Evolutionary conservation across 1,284 basidiomycete genomes (phyloP).

Genomic region (Porogramme epimiltina): DNA sequence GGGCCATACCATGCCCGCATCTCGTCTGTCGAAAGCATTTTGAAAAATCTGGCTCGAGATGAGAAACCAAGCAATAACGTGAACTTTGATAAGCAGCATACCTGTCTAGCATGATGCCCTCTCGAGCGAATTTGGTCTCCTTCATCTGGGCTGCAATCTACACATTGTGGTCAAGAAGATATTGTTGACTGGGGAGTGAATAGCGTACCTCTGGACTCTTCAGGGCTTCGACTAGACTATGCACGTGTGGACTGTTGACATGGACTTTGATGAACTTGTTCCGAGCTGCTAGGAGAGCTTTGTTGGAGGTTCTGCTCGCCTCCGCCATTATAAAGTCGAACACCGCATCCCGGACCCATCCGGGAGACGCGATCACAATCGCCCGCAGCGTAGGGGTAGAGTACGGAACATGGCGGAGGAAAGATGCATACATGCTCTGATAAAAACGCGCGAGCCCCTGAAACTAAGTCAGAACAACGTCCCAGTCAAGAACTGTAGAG

Average conservation of each 20-base stretch:
- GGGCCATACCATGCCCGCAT: conserved; percentile 99
- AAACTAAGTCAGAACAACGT: background rate
- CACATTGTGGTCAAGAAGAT: background rate
- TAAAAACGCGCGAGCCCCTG: conserved; percentile 81
- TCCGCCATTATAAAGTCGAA: conserved; percentile 86
- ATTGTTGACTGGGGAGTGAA: no score
- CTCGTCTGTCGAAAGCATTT: conserved; percentile 94
- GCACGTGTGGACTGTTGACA: conserved; percentile 92
- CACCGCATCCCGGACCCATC: conserved; percentile 92
- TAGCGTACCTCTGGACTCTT: conserved; percentile 84
- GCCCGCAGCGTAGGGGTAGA: conserved; percentile 75
- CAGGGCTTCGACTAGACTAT: conserved; percentile 92
- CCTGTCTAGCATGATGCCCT: conserved; percentile 91
- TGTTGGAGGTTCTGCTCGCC: conserved; percentile 83
- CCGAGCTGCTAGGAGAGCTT: conserved; percentile 71
- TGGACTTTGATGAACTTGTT: conserved; percentile 93
- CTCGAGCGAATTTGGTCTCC: conserved; percentile 97
- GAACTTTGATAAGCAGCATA: conserved; percentile 30
- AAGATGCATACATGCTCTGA: conserved; percentile 82
- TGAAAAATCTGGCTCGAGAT: conserved; percentile 94
- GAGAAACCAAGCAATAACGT: background rate
- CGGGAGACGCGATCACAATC: conserved; percentile 95
- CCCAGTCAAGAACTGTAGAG: background rate
- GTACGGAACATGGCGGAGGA: conserved; percentile 89
- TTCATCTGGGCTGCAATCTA: conserved; percentile 80